phyloP scores from a whole-genome alignment of 371 early-diverging fungal genomes.

The Neoconidiobolus thromboides region DNA sequence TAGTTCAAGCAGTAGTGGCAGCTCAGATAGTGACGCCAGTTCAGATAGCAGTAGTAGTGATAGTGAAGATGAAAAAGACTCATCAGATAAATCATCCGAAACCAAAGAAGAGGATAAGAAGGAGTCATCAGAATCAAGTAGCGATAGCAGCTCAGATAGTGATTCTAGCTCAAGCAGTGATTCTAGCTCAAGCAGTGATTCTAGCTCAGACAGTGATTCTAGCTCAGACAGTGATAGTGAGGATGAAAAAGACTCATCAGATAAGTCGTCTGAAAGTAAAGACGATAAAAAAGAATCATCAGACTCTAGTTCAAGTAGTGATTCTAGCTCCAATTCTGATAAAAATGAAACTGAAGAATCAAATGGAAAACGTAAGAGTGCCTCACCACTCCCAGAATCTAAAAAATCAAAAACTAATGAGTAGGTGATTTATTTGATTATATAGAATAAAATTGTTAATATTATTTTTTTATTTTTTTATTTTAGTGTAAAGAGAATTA shows the following conservation, averaged over 20 bases:
- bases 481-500: conserved; percentile 8
- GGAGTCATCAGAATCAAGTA: conserved; percentile 4
- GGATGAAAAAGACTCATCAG: background rate
- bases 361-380: no score
- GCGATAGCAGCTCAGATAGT: conserved; percentile 6
- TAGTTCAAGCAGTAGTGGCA: background rate
- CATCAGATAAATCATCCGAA: conserved; percentile 9
- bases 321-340: no score
- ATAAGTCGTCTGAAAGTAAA: background rate
- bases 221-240: conserved; percentile 7
- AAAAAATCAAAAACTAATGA: background rate
- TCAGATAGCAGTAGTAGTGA: conserved; percentile 9
- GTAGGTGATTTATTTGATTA: background rate
- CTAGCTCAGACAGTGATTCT: background rate
- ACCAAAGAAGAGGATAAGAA: conserved; percentile 7
- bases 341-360: no score
- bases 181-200: conserved; percentile 7
- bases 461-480: background rate
- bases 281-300: no score
- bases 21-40: conserved; percentile 8
- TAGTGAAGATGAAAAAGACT: conserved; percentile 6
- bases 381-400: background rate
- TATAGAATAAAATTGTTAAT: no score
- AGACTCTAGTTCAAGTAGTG: background rate
- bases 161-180: conserved; percentile 9